Base-by-base conservation (phyloP, 1,139 yeast species). In the Taphrina populina region DNA sequence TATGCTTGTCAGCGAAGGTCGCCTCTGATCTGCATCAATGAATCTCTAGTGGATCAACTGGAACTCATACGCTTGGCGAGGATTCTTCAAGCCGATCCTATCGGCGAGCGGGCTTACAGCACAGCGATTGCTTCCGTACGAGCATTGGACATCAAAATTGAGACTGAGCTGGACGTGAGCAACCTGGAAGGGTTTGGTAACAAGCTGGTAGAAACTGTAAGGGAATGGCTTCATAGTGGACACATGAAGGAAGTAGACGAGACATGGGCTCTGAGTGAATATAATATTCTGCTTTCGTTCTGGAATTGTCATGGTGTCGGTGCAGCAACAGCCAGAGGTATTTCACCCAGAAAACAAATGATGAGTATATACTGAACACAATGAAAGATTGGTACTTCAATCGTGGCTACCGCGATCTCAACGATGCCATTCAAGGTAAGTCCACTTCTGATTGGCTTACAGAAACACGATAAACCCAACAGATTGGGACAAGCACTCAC, bases 291-390 rank as follows among this genome's bases (percentile, higher is more conserved):
- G 29, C 33, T 15, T 33, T 32, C 47, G 8, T 41, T 61, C 30
- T 52, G 56, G 53, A 52, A 60, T 19, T 57, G 61, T 8, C 61
- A 61, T 56, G 64, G 64, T 17, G 62, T 62, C 10, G 64, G 64
- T 1, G 57, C 58, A 5, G 29, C 29, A 11, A 55, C 59, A 7
- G 63, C 63, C 11, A 24, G 47, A 30, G 34, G 47, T 30, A 40
- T 19, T 20, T 13, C 45, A 21, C 4, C 15, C 17, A 21, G 2
- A n/a, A n/a, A n/a, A n/a, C n/a, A n/a, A n/a, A 13, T 32, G 13
- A 10, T 8, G 15, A 10, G 8, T 10, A 7, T 13, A 17, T 10
- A 34, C 10, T 19, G 7, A 34, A 21, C 20, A 17, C 17, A 13
- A 13, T n/a, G 20, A 3, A 26, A 17, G 59, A 53, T 5, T 60